These are phyloP conservation scores for Quercus lobata DNA, from an alignment of 331 rosid genomes.

Conservation along the genomic window DNA sequence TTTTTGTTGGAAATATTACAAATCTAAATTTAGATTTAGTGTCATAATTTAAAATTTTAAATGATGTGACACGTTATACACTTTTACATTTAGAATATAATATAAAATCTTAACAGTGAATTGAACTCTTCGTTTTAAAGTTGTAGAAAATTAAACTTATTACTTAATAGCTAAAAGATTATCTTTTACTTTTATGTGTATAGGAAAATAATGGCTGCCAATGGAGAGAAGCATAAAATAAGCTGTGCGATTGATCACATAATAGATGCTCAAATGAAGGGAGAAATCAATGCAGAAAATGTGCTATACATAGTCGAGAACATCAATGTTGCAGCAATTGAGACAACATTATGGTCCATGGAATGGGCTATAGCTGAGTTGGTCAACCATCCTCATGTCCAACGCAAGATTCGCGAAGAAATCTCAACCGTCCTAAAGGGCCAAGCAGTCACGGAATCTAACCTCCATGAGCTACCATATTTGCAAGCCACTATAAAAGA, in stretches of 20 bases:
- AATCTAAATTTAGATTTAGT: too few relatives aligned
- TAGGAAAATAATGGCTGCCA: conserved; percentile 60
- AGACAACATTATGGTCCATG: conserved; percentile 79
- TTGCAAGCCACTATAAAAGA: conserved; percentile 77
- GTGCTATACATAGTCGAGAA: conserved; percentile 79
- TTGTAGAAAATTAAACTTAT: too few relatives aligned
- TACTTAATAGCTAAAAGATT: background rate
- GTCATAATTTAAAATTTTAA: too few relatives aligned
- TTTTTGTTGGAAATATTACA: too few relatives aligned
- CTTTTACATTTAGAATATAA: too few relatives aligned
- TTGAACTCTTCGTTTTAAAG: too few relatives aligned
- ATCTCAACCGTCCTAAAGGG: conserved; percentile 50
- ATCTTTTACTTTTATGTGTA: background rate
- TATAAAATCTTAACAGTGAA: too few relatives aligned
- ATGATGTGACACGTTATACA: too few relatives aligned
- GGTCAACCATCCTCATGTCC: conserved; percentile 57
- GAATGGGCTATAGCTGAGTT: conserved; percentile 84
- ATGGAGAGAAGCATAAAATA: conserved; percentile 61
- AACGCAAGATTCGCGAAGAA: conserved; percentile 58
- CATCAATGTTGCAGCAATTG: conserved; percentile 82
- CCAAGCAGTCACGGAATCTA: conserved; percentile 54
- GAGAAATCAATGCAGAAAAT: conserved; percentile 46
- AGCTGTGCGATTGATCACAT: conserved; percentile 80
- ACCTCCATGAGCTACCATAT: conserved; percentile 59
- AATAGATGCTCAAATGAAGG: conserved; percentile 39